phyloP scores from a whole-genome alignment of 116 monocot genomes.

The Zostera marina region DNA sequence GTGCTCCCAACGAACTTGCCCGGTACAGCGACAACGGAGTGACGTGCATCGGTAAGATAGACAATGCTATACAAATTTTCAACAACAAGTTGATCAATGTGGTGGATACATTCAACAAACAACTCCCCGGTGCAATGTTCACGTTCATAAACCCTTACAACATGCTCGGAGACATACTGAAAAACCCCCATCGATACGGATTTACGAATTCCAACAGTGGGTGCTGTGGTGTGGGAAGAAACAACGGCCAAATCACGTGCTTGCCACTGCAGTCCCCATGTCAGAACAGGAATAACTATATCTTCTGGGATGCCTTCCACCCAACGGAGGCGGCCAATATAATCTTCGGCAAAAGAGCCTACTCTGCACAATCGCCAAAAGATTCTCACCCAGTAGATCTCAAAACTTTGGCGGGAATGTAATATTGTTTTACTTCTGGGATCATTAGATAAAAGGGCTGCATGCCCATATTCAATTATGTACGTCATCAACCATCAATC shows the following conservation, averaged over 20 bases:
- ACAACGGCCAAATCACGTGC: conserved; percentile 40
- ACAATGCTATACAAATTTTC: conserved; percentile 65
- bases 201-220: neutral
- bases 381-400: neutral
- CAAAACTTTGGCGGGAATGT: neutral
- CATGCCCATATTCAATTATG: no score
- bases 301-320: conserved; percentile 83
- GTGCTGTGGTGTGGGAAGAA: conserved; percentile 16
- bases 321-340: conserved; percentile 54
- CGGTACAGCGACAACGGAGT: conserved; percentile 41
- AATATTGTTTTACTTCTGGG: no score
- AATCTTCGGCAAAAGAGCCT: conserved; percentile 43
- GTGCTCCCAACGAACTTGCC: conserved; percentile 71
- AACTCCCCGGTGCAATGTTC: conserved; percentile 57
- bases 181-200: conserved; percentile 26
- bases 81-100: conserved; percentile 39
- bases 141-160: conserved; percentile 68
- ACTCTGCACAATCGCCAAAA: conserved; percentile 4
- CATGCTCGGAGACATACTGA: conserved; percentile 49
- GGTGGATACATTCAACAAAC: conserved; percentile 45
- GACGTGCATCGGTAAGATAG: conserved; percentile 47
- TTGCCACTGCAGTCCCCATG: conserved; percentile 38
- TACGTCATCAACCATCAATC: no score
- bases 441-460: no score
- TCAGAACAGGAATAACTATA: conserved; percentile 19